These are phyloP conservation scores for Rhododendron ovatum DNA, from an alignment of 148 eudicot genomes.

Conservation along the genomic window DNA sequence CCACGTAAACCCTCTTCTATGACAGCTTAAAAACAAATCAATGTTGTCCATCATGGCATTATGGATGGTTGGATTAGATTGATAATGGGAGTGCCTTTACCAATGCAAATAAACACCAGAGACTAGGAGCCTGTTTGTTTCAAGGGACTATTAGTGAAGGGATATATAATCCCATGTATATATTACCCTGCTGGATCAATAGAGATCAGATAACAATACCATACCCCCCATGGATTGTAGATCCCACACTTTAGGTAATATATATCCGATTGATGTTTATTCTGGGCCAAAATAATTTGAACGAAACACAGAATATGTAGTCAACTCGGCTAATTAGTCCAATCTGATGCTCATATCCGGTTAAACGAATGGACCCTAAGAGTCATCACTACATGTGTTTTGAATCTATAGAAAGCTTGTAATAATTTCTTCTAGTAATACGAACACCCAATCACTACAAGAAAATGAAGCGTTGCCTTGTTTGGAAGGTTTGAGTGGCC, in stretches of 20 bases:
- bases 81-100: neutral
- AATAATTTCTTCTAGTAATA: neutral
- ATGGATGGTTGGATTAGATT: neutral
- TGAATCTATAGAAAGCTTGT: neutral
- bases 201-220: neutral
- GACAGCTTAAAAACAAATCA: neutral
- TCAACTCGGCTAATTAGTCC: neutral
- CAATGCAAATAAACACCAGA: neutral
- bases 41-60: neutral
- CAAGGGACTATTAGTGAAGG: neutral
- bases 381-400: neutral
- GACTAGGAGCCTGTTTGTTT: neutral
- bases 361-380: neutral
- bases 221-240: neutral
- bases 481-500: neutral
- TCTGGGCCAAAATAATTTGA: too few relatives aligned
- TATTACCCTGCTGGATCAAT: neutral
- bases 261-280: neutral
- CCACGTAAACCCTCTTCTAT: neutral
- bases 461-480: neutral
- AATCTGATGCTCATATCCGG: neutral
- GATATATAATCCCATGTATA: neutral
- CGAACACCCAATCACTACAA: neutral
- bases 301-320: neutral
- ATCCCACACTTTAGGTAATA: neutral